phyloP scores from a whole-genome alignment of 352 stramenopile genomes.

The Globisporangium cylindrosporum region DNA sequence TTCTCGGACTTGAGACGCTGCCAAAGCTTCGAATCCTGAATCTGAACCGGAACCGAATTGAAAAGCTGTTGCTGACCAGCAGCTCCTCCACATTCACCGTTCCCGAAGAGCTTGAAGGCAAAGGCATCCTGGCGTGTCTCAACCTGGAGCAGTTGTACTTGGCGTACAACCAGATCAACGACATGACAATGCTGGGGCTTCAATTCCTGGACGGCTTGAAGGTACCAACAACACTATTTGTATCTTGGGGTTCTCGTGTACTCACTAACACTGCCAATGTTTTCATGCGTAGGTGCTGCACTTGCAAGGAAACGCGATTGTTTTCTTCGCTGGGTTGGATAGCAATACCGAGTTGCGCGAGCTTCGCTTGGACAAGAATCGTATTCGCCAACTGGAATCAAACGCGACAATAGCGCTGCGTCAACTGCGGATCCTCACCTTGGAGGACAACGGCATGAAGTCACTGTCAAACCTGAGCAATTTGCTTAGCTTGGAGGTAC shows the following conservation, averaged over 20 bases:
- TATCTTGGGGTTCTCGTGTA: not conserved
- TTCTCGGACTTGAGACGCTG: constrained; percentile 59
- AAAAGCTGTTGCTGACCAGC: constrained; percentile 35
- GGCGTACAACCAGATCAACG: constrained; percentile 75
- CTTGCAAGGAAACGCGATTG: constrained; percentile 81
- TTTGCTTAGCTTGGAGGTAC: constrained; percentile 66
- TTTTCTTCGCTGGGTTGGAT: constrained; percentile 59
- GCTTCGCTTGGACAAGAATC: constrained; percentile 79
- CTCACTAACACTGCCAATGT: not conserved
- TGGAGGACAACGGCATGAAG: constrained; percentile 83
- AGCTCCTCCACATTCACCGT: constrained; percentile 21
- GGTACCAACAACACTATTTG: constrained; percentile 23
- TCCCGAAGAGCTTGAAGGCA: constrained; percentile 34
- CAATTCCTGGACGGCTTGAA: constrained; percentile 66
- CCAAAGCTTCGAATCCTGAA: constrained; percentile 65
- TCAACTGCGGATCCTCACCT: constrained; percentile 51
- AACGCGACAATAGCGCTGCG: constrained; percentile 43
- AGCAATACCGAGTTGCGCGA: constrained; percentile 62
- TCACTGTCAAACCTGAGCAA: constrained; percentile 66
- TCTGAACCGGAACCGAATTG: constrained; percentile 75
- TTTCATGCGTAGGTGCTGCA: constrained; percentile 46
- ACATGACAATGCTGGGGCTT: constrained; percentile 67
- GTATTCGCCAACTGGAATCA: constrained; percentile 74
- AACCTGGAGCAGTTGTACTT: constrained; percentile 73
- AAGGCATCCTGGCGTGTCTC: constrained; percentile 56